Evolutionary conservation across 2,329 filamentous ascomycete species (phyloP).

Genomic region (Pseudogymnoascus sp.): DNA sequence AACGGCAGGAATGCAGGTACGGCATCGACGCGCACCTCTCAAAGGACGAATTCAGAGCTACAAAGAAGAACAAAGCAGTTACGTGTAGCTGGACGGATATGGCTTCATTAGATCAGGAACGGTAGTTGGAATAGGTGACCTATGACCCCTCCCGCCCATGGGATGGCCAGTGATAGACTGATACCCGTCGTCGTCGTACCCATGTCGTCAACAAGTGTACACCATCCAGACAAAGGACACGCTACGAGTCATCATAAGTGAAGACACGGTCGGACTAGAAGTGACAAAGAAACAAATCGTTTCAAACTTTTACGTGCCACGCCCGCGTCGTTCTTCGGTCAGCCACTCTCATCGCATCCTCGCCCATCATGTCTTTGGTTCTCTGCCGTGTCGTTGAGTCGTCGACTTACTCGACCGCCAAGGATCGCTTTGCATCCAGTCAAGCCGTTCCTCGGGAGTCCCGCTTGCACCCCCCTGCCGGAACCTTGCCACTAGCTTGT

Average conservation of each 20-base stretch:
- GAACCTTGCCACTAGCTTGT: constrained; percentile 8
- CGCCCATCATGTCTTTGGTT: constrained; percentile 2
- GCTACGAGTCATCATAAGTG: constrained; percentile 1
- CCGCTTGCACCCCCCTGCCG: constrained; percentile 3
- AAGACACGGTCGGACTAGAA: background rate
- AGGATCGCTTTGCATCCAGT: constrained; percentile 4
- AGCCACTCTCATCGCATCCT: background rate
- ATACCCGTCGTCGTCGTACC: background rate
- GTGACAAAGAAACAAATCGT: constrained; percentile 4
- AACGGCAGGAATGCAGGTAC: background rate
- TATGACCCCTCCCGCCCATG: background rate
- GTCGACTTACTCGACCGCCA: background rate
- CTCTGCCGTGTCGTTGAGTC: background rate
- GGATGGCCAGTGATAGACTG: background rate
- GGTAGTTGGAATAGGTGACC: background rate
- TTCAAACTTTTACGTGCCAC: background rate
- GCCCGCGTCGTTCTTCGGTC: constrained; percentile 2
- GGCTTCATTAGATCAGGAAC: background rate
- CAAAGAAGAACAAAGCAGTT: background rate
- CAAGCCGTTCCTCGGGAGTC: background rate
- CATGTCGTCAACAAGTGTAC: constrained; percentile 3
- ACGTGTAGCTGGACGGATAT: background rate
- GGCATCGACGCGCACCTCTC: background rate
- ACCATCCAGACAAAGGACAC: background rate
- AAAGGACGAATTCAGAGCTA: background rate